Conservation (phyloP, 257 asterid species). For the Paraleonurus japonicus region DNA sequence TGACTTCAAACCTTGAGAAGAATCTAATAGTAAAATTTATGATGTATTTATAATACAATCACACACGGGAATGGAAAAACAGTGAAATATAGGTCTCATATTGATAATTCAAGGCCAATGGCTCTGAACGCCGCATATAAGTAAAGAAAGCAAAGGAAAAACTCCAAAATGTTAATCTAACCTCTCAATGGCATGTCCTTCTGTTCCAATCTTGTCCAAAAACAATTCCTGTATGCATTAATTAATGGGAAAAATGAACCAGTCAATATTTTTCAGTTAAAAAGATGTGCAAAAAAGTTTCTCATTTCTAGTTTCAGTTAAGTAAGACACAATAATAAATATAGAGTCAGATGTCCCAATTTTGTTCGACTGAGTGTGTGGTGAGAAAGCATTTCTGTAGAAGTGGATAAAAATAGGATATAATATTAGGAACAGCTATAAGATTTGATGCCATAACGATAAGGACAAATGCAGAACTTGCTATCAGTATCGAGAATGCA, state of each 20-base stretch:
- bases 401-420: background rate
- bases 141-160: constrained; percentile 11
- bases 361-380: background rate
- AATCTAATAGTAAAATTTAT: background rate
- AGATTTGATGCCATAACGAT: background rate
- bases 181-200: constrained; percentile 54
- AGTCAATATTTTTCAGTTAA: constrained; percentile 1
- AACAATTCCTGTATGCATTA: constrained; percentile 66
- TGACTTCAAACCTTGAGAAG: constrained; percentile 18
- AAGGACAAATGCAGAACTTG: constrained; percentile 8
- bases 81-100: background rate
- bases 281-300: background rate
- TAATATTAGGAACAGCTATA: background rate
- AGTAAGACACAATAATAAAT: background rate
- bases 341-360: background rate
- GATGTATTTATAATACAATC: background rate
- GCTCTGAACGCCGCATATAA: constrained; percentile 12
- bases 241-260: constrained; percentile 21
- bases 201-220: constrained; percentile 56
- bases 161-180: constrained; percentile 28
- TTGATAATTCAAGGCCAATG: constrained; percentile 16
- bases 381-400: background rate
- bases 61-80: background rate
- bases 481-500: background rate
- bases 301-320: constrained; percentile 8